Evolutionary conservation across 1,284 basidiomycete genomes (phyloP).

Genomic region (Bjerkandera adusta): DNA sequence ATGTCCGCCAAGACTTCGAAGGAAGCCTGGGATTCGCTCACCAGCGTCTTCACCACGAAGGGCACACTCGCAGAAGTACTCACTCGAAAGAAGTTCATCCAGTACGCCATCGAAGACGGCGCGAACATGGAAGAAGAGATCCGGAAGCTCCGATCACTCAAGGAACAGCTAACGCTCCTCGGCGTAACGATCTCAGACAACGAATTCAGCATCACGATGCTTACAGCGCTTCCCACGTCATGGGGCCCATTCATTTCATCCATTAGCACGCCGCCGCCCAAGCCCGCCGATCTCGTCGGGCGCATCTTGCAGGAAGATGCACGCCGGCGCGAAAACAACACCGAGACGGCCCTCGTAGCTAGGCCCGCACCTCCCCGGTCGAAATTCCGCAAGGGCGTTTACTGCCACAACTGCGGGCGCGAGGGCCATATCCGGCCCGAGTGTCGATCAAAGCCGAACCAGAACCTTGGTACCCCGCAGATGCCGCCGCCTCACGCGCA

Average conservation of each 20-base stretch:
- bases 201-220: slow-evolving; percentile 8
- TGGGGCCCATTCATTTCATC: slow-evolving; percentile 9
- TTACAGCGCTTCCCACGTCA: slow-evolving; percentile 8
- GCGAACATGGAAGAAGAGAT: slow-evolving; percentile 17
- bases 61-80: slow-evolving; percentile 12
- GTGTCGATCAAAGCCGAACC: slow-evolving; percentile 4
- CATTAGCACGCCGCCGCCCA: background rate
- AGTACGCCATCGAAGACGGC: slow-evolving; percentile 14
- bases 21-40: slow-evolving; percentile 18
- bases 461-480: too few relatives aligned
- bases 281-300: slow-evolving; percentile 7
- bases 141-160: background rate
- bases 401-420: slow-evolving; percentile 10
- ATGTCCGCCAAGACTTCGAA: slow-evolving; percentile 12
- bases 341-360: background rate
- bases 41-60: slow-evolving; percentile 7
- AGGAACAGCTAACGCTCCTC: slow-evolving; percentile 5
- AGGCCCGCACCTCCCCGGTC: too few relatives aligned
- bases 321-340: background rate
- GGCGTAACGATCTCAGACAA: slow-evolving; percentile 1
- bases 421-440: slow-evolving; percentile 12
- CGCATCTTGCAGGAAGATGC: slow-evolving; percentile 8
- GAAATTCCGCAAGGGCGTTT: slow-evolving; percentile 7
- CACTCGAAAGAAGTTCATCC: slow-evolving; percentile 10
- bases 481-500: too few relatives aligned